These are phyloP conservation scores for Vicia sativa DNA, from an alignment of 306 rosid genomes.

Conservation along the genomic window DNA sequence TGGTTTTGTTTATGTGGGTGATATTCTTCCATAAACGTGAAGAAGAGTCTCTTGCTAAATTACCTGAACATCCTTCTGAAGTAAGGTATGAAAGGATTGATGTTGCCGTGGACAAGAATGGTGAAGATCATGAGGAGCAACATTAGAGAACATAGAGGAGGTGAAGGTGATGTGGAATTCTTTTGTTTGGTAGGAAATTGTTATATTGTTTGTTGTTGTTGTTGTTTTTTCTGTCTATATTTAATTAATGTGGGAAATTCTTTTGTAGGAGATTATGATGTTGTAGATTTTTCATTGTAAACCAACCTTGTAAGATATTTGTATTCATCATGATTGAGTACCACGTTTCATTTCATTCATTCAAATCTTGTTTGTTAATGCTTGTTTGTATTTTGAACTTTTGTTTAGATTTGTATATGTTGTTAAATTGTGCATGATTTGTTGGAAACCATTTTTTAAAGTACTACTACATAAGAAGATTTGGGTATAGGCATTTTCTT, in stretches of 20 bases:
- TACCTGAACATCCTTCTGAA: conserved; percentile 41
- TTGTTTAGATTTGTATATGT: neutral
- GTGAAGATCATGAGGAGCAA: conserved; percentile 10
- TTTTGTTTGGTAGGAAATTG: conserved; percentile 3
- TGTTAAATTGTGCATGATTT: too few relatives aligned
- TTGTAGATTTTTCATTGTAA: conserved; percentile 30
- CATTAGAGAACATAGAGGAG: conserved; percentile 22
- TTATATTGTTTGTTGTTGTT: neutral
- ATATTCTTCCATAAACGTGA: conserved; percentile 43
- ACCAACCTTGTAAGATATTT: conserved; percentile 16
- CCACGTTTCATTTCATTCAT: conserved; percentile 6
- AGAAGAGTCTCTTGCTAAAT: conserved; percentile 42
- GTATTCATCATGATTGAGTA: neutral
- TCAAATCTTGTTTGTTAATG: conserved; percentile 12
- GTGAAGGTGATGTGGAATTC: neutral
- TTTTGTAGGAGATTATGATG: conserved; percentile 34
- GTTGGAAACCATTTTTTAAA: too few relatives aligned
- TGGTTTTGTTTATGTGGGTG: conserved; percentile 64
- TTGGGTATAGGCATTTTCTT: too few relatives aligned
- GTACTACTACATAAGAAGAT: too few relatives aligned
- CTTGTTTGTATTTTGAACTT: neutral
- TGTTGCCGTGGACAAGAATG: conserved; percentile 61
- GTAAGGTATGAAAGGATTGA: conserved; percentile 67
- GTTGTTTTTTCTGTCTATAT: neutral
- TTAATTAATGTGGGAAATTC: conserved; percentile 18